A percentile compares a stretch with the other conserved stretches of the same genome.
Evolutionary conservation across 805 yeast species (phyloP).

Genomic region (Lipomyces sp.): DNA sequence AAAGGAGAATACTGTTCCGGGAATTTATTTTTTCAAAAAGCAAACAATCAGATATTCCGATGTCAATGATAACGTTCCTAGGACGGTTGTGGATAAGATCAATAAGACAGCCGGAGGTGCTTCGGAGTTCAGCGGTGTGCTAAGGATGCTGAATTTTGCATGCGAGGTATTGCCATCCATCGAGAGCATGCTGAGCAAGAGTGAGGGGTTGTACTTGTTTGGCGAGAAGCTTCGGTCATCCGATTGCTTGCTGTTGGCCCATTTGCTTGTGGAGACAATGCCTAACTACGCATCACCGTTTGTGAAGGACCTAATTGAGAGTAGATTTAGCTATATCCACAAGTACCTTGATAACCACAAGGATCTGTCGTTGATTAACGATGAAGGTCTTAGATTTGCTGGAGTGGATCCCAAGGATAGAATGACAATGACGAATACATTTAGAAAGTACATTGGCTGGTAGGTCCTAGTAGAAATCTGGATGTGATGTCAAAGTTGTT

Average conservation of each 20-base stretch:
- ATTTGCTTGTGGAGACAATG: constrained; percentile 30
- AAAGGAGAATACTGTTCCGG: constrained; percentile 16
- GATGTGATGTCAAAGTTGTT: neutral
- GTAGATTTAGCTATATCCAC: constrained; percentile 20
- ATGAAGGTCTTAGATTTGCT: neutral
- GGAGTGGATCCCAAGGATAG: neutral
- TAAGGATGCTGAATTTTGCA: constrained; percentile 34
- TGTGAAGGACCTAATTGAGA: constrained; percentile 25
- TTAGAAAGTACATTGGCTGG: constrained; percentile 14
- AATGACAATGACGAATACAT: constrained; percentile 9
- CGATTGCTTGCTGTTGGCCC: constrained; percentile 34
- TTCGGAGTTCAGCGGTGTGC: constrained; percentile 28
- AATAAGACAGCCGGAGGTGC: constrained; percentile 23
- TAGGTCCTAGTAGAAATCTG: neutral
- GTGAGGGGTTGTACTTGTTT: constrained; percentile 1
- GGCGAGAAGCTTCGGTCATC: constrained; percentile 30
- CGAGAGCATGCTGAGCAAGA: constrained; percentile 14
- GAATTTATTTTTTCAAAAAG: constrained; percentile 28
- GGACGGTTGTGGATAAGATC: constrained; percentile 22
- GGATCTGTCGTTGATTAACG: neutral
- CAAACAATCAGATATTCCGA: constrained; percentile 11
- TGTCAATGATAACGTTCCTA: constrained; percentile 10
- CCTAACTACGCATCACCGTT: constrained; percentile 35
- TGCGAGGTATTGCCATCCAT: constrained; percentile 22
- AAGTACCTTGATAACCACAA: constrained; percentile 17